Conservation (phyloP, 1,284 basidiomycete genomes). For the Ustilago shanxiensis region DNA sequence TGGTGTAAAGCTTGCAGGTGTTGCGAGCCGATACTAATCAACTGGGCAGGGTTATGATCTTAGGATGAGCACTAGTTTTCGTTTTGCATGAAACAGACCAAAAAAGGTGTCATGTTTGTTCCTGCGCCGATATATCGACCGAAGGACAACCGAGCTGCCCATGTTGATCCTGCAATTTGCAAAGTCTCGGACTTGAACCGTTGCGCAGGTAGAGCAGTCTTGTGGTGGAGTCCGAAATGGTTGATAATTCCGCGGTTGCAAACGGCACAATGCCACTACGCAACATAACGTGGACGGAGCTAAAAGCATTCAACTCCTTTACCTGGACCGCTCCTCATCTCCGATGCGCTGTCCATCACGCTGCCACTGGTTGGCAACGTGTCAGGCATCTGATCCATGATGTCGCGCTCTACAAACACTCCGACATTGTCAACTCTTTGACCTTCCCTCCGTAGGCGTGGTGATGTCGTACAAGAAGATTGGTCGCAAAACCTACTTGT, state of each 20-base stretch:
- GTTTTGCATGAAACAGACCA: not conserved
- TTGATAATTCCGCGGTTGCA: not conserved
- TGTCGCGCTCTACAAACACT: too few relatives aligned
- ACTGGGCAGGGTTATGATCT: too few relatives aligned
- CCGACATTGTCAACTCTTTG: too few relatives aligned
- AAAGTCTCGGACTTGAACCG: not conserved
- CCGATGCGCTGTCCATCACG: conserved; percentile 3
- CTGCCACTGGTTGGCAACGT: not conserved
- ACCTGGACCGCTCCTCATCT: not conserved
- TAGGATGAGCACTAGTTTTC: too few relatives aligned
- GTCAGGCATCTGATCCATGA: conserved; percentile 1
- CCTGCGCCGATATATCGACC: not conserved
- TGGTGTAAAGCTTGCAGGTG: too few relatives aligned
- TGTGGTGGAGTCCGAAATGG: not conserved
- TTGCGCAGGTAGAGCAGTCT: too few relatives aligned
- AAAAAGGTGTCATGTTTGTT: not conserved
- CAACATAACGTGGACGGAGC: not conserved
- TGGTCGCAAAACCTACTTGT: too few relatives aligned
- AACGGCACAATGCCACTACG: not conserved
- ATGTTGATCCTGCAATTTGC: not conserved
- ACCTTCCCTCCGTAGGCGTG: too few relatives aligned
- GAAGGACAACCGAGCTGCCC: not conserved
- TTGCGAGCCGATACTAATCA: too few relatives aligned
- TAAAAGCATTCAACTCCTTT: too few relatives aligned
- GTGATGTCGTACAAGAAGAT: too few relatives aligned